Evolutionary conservation across 768 basidiomycete genomes (phyloP).

Genomic region (Pleurotus djamor): DNA sequence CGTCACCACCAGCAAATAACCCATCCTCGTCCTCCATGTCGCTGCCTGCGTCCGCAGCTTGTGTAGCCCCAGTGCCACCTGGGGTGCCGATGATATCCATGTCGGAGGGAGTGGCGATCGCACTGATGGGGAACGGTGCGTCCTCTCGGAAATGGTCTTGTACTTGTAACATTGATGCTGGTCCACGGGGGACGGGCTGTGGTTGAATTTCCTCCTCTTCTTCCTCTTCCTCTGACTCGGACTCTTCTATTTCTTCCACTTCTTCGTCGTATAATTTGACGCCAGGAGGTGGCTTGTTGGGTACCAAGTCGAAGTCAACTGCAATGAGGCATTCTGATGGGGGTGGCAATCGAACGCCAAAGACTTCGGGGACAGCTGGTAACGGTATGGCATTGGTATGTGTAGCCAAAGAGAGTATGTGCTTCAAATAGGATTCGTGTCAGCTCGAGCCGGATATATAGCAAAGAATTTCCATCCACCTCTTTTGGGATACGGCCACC

Average conservation of each 20-base stretch:
- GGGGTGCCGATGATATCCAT: conserved; percentile 60
- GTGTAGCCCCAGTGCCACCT: conserved; percentile 27
- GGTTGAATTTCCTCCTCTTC: conserved; percentile 72
- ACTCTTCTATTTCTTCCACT: conserved; percentile 79
- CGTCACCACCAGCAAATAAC: conserved; percentile 74
- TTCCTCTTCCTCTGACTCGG: conserved; percentile 62
- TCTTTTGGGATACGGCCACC: conserved; percentile 88
- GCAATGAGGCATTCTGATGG: conserved; percentile 69
- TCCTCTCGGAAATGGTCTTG: conserved; percentile 30
- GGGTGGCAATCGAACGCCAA: conserved; percentile 81
- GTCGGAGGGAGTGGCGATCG: conserved; percentile 65
- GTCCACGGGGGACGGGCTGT: conserved; percentile 41
- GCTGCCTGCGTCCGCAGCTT: conserved; percentile 48
- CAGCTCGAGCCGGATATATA: background rate
- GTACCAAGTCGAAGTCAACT: conserved; percentile 84
- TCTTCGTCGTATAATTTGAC: conserved; percentile 79
- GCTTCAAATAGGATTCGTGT: conserved; percentile 36
- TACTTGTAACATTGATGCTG: conserved; percentile 25
- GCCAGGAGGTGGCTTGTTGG: conserved; percentile 80
- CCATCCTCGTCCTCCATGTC: conserved; percentile 78
- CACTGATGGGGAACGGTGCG: conserved; percentile 57
- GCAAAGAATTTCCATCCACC: conserved; percentile 39
- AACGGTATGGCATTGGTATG: conserved; percentile 82
- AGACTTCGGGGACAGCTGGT: conserved; percentile 84
- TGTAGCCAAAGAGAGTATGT: conserved; percentile 74